Percentiles rank a stretch among this genome's conserved stretches.
These are phyloP conservation scores for Orbilia brochopaga DNA, from an alignment of 2,329 filamentous ascomycete species.

Conservation along the genomic window DNA sequence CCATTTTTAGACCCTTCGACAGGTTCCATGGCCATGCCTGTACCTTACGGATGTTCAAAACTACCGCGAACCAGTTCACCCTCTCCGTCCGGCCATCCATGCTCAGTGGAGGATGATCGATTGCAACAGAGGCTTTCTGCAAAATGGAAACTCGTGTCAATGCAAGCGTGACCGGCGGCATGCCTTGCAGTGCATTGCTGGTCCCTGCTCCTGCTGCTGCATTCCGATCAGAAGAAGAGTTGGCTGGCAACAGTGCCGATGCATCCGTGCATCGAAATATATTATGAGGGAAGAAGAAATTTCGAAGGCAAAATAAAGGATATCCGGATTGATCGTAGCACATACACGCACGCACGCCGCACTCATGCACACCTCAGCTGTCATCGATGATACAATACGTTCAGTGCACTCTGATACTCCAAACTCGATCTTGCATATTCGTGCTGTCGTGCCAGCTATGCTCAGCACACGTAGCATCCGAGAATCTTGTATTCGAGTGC, in stretches of 20 bases:
- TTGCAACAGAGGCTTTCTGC: not conserved
- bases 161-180: not conserved
- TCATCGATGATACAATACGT: slow-evolving; percentile 20
- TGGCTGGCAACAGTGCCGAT: not conserved
- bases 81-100: not conserved
- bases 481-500: slow-evolving; percentile 51
- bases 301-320: not conserved
- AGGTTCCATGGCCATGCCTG: slow-evolving; percentile 32
- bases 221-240: not conserved
- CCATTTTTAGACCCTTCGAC: slow-evolving; percentile 5
- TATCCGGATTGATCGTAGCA: slow-evolving; percentile 1
- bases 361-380: slow-evolving; percentile 29
- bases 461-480: slow-evolving; percentile 49
- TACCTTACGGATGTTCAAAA: slow-evolving; percentile 15
- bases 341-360: not conserved
- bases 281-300: not conserved
- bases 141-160: not conserved
- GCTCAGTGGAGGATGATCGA: not conserved
- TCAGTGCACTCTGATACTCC: not conserved
- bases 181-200: not conserved
- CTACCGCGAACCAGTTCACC: slow-evolving; percentile 15
- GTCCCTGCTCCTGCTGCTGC: not conserved
- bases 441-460: slow-evolving; percentile 39
- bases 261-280: not conserved
- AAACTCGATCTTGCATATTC: slow-evolving; percentile 50